Evolutionary conservation across 2,329 filamentous ascomycete genomes (phyloP).

Genomic region (Sporothrix phasma): DNA sequence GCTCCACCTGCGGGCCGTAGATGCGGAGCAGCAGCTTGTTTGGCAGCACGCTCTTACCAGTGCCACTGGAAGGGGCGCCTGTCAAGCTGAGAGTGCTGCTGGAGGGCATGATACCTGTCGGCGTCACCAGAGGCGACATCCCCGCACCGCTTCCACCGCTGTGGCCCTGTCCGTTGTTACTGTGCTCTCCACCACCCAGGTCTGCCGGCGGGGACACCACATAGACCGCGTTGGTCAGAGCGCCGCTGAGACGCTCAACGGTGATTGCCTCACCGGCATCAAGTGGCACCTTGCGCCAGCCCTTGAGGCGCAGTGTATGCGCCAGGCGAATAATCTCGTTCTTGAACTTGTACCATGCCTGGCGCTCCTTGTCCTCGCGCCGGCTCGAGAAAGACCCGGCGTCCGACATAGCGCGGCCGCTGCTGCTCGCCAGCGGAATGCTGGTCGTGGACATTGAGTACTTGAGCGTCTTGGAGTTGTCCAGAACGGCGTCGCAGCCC

Average conservation of each 20-base stretch:
- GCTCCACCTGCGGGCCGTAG: slow-evolving; percentile 90
- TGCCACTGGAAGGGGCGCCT: background rate
- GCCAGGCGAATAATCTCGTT: slow-evolving; percentile 80
- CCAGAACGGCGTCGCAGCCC: slow-evolving; percentile 70
- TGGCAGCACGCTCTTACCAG: slow-evolving; percentile 25
- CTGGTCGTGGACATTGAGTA: slow-evolving; percentile 47
- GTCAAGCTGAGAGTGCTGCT: slow-evolving; percentile 22
- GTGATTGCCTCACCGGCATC: slow-evolving; percentile 58
- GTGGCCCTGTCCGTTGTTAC: background rate
- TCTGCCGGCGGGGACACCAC: slow-evolving; percentile 74
- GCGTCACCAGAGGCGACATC: background rate
- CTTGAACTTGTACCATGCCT: slow-evolving; percentile 81
- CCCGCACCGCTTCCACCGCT: background rate
- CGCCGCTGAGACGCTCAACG: slow-evolving; percentile 74
- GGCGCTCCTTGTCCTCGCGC: slow-evolving; percentile 54
- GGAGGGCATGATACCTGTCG: background rate
- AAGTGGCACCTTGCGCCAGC: slow-evolving; percentile 76
- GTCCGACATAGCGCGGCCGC: slow-evolving; percentile 31
- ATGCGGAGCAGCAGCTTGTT: slow-evolving; percentile 76
- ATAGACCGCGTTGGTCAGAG: slow-evolving; percentile 92
- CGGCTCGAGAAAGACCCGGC: slow-evolving; percentile 33
- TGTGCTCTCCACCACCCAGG: slow-evolving; percentile 27
- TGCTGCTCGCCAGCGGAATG: slow-evolving; percentile 16
- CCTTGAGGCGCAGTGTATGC: slow-evolving; percentile 81
- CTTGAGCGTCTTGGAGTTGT: slow-evolving; percentile 81